A percentile compares a stretch with the other conserved stretches of the same genome.
Conservation (phyloP, 306 rosid species). For the Abrus precatorius region DNA sequence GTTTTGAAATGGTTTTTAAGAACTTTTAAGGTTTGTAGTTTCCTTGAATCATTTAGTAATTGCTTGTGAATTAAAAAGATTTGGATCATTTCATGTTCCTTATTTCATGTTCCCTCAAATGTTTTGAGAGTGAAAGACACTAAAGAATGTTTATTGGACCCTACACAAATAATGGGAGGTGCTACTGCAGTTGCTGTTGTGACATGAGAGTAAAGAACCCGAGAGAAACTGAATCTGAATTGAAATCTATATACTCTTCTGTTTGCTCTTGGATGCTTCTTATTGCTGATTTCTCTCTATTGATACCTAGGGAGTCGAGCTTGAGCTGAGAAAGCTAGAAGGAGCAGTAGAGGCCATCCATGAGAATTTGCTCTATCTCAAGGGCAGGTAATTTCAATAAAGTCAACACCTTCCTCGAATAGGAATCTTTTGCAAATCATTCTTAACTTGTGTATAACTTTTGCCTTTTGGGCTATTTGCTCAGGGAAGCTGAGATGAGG, state of each 20-base stretch:
- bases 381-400: conserved; percentile 66
- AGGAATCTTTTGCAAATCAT: neutral
- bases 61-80: conserved; percentile 5
- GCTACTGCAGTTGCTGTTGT: neutral
- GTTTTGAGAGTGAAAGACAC: neutral
- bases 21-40: conserved; percentile 28
- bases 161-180: neutral
- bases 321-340: conserved; percentile 91
- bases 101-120: neutral
- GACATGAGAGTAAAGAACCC: neutral
- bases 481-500: conserved; percentile 94
- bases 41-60: conserved; percentile 21
- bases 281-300: conserved; percentile 23
- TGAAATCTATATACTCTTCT: conserved; percentile 2
- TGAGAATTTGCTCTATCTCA: conserved; percentile 82
- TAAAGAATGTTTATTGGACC: neutral
- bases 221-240: conserved; percentile 25
- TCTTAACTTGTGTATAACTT: neutral
- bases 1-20: conserved; percentile 22
- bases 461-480: neutral
- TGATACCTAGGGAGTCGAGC: conserved; percentile 80
- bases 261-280: conserved; percentile 11
- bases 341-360: conserved; percentile 92
- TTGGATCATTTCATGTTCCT: conserved; percentile 15
- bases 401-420: neutral